Evolutionary conservation across 306 rosid species (phyloP).

Genomic region (Vigna reflexopilosa): DNA sequence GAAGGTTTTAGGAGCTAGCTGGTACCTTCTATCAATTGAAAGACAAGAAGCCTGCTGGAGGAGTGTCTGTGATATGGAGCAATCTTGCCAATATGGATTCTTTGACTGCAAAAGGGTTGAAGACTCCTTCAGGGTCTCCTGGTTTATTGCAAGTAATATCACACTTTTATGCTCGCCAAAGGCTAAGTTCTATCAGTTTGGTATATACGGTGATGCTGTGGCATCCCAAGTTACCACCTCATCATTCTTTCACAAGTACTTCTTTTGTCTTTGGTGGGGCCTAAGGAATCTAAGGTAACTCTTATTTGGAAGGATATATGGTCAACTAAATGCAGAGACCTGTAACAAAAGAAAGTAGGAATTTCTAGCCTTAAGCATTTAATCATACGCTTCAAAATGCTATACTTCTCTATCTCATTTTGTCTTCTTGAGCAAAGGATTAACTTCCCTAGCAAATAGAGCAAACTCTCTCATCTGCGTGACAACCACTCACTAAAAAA

Average conservation of each 20-base stretch:
- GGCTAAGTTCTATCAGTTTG: constrained; percentile 57
- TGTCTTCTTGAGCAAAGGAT: neutral
- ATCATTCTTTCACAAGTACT: constrained; percentile 76
- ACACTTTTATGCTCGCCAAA: constrained; percentile 67
- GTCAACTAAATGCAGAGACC: neutral
- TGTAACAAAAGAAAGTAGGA: constrained; percentile 3
- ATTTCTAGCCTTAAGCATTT: constrained; percentile 5
- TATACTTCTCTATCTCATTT: neutral
- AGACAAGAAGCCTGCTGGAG: constrained; percentile 96
- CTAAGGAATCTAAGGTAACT: constrained; percentile 79
- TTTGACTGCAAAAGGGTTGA: constrained; percentile 63
- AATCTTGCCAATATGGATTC: constrained; percentile 59
- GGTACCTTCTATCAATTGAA: constrained; percentile 88
- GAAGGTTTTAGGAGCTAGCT: constrained; percentile 92
- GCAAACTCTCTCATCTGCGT: neutral
- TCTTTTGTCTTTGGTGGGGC: constrained; percentile 71
- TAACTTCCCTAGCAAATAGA: neutral
- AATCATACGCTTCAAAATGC: neutral
- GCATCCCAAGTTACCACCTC: constrained; percentile 68
- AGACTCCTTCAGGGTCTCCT: constrained; percentile 54
- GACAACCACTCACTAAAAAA: constrained; percentile 10
- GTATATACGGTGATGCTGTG: constrained; percentile 85
- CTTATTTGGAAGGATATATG: neutral
- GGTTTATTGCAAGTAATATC: constrained; percentile 74
- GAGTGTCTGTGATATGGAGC: constrained; percentile 56